phyloP scores from a whole-genome alignment of 805 yeast genomes.

The Yarrowia sp. region DNA sequence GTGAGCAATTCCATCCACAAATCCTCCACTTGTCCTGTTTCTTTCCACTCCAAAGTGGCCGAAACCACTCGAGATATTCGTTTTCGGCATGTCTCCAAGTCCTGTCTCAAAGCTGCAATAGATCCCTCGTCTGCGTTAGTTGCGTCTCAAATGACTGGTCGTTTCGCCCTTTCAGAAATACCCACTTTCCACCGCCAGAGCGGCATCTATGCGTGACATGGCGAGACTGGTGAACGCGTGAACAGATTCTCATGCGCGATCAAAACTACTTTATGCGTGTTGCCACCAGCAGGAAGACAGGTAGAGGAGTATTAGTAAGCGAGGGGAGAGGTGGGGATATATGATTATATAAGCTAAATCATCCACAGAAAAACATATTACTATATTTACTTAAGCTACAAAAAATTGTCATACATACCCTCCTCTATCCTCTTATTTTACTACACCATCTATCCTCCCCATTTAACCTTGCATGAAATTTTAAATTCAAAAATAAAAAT shows the following conservation, averaged over 20 bases:
- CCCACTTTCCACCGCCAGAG: constrained; percentile 19
- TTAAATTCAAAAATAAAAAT: neutral
- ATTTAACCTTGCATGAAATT: constrained; percentile 7
- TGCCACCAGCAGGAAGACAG: no score
- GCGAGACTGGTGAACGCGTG: constrained; percentile 5
- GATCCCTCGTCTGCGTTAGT: constrained; percentile 16
- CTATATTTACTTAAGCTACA: no score
- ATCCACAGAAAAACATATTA: no score
- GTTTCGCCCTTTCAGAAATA: neutral
- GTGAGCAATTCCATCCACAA: constrained; percentile 15
- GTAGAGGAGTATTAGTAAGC: no score
- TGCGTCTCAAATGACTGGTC: neutral
- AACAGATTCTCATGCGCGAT: constrained; percentile 12
- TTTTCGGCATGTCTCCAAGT: neutral
- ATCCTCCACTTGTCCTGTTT: neutral
- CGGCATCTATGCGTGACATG: constrained; percentile 23
- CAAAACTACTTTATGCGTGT: constrained; percentile 1
- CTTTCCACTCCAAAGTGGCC: constrained; percentile 2
- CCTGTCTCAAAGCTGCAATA: neutral
- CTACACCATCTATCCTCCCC: no score
- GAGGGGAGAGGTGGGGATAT: no score
- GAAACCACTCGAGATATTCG: neutral
- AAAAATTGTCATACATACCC: no score
- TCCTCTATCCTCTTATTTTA: no score
- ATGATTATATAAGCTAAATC: no score